Evolutionary conservation across 768 basidiomycete species (phyloP).

Genomic region (Xerocomus potaroensis): DNA sequence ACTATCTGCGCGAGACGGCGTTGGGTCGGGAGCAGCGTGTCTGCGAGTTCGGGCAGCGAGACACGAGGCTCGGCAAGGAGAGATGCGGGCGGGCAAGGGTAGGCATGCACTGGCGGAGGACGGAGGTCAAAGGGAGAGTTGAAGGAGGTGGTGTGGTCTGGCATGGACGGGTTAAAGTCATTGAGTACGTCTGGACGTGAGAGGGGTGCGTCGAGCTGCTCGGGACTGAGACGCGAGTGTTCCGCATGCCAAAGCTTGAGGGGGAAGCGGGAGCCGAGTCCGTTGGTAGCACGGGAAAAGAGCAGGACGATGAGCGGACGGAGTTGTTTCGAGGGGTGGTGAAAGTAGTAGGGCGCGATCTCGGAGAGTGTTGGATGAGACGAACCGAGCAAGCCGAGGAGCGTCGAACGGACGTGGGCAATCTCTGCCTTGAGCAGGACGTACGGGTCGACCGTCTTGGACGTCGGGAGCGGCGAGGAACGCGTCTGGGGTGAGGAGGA

Average conservation of each 20-base stretch:
- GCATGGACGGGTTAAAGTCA: conserved; percentile 88
- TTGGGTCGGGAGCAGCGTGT: conserved; percentile 71
- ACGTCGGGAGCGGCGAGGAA: conserved; percentile 16
- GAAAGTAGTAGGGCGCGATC: conserved; percentile 90
- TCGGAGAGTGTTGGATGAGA: conserved; percentile 85
- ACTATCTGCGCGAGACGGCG: conserved; percentile 90
- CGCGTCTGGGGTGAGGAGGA: conserved; percentile 13
- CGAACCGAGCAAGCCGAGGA: conserved; percentile 78
- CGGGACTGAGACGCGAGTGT: conserved; percentile 46
- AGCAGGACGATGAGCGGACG: conserved; percentile 87
- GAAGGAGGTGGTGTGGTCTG: conserved; percentile 72
- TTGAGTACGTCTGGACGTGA: conserved; percentile 77
- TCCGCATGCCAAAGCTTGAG: conserved; percentile 61
- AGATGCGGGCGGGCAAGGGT: conserved; percentile 24
- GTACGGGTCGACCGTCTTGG: conserved; percentile 53
- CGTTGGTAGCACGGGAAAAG: conserved; percentile 90
- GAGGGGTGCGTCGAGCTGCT: conserved; percentile 77
- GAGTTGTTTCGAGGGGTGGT: conserved; percentile 84
- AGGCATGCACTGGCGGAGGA: conserved; percentile 28
- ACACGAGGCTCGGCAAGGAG: conserved; percentile 14
- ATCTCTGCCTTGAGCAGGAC: conserved; percentile 71
- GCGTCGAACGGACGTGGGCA: conserved; percentile 58
- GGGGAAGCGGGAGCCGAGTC: conserved; percentile 65
- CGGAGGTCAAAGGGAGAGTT: conserved; percentile 49
- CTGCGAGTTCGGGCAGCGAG: conserved; percentile 32